Evolutionary conservation across 1,139 yeast species (phyloP), one percentile per base, ranked within the genome.

Genomic region (Geotrichum europaeum): DNA sequence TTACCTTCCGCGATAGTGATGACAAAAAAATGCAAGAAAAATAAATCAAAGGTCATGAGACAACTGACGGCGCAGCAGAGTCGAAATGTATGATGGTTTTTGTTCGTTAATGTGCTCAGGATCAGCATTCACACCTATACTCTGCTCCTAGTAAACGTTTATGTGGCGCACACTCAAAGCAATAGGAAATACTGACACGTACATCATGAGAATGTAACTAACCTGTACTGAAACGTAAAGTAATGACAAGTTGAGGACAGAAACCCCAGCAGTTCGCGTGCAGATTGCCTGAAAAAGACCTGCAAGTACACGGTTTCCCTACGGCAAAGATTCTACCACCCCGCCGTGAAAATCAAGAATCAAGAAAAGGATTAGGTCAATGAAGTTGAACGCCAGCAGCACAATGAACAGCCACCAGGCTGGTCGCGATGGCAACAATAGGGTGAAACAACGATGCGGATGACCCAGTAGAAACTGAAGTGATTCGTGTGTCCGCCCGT

Each of bases 141-240:
- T 88, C 72, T 91, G 98, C 70, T 94, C 99, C 72, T 94, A 99
- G 74, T 94, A 94, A 56, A 94, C 99, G 72, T 94, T 94, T 25
- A 99, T 94, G 72, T 97, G 82, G 75, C 99, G 85, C 66, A 94
- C 90, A 53, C 97, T 90, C 68, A 94, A 94, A 49, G 99, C 99
- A 69, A 94, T 78, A 0, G 99, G 99, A 70, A 91, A 79, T 55
- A 94, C 97, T 5, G 98, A 92, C 34, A 94, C 90, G 76, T 94
- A 94, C 99, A 94, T 94, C 98, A 94, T 92, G 64, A 94, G 81
- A 85, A 90, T 81, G 72, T 94, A 94, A 68, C 96, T 86, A 49
- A 94, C 96, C 72, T 90, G 96, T 55, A 92, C 89, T 0, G 97
- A 96, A 0, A 97, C 92, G 69, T 91, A 96, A 57, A 94, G 77